Percentiles rank a stretch among this genome's conserved stretches.
These are phyloP conservation scores for Pisolithus orientalis DNA, from an alignment of 768 basidiomycete species.

Conservation along the genomic window DNA sequence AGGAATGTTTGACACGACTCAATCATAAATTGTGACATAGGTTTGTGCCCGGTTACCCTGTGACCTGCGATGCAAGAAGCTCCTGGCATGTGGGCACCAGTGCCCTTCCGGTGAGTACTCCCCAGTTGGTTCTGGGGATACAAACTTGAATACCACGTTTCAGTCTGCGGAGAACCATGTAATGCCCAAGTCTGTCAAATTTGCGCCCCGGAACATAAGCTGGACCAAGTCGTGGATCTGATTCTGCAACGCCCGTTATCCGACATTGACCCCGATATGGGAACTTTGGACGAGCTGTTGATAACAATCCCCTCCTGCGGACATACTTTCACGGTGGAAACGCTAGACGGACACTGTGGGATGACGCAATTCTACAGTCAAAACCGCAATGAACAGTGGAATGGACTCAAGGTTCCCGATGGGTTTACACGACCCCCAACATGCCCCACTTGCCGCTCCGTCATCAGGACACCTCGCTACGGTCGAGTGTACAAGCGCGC, in stretches of 20 bases:
- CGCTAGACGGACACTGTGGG: constrained; percentile 54
- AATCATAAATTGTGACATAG: constrained; percentile 24
- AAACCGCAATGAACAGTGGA: constrained; percentile 34
- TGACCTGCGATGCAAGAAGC: constrained; percentile 44
- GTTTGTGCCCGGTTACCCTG: constrained; percentile 63
- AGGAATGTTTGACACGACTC: background rate
- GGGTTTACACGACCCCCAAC: constrained; percentile 38
- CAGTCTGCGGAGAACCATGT: constrained; percentile 69
- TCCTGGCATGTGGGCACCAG: constrained; percentile 51
- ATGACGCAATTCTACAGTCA: constrained; percentile 46
- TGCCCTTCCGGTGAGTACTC: constrained; percentile 56
- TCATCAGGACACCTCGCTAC: constrained; percentile 55
- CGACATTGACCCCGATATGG: constrained; percentile 39
- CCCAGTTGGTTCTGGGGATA: background rate
- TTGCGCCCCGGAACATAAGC: constrained; percentile 38
- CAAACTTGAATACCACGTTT: background rate
- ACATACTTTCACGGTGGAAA: constrained; percentile 67
- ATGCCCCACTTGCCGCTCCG: constrained; percentile 57
- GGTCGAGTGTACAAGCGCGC: constrained; percentile 58
- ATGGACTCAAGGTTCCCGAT: constrained; percentile 35
- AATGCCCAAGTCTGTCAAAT: constrained; percentile 43
- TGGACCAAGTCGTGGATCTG: constrained; percentile 50
- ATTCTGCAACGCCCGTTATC: constrained; percentile 44
- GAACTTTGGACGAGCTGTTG: constrained; percentile 41
- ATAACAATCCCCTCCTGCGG: constrained; percentile 58